A percentile compares a stretch with the other conserved stretches of the same genome.
phyloP scores from a whole-genome alignment of 2,329 filamentous ascomycete genomes.

The Pyricularia pennisetigena region DNA sequence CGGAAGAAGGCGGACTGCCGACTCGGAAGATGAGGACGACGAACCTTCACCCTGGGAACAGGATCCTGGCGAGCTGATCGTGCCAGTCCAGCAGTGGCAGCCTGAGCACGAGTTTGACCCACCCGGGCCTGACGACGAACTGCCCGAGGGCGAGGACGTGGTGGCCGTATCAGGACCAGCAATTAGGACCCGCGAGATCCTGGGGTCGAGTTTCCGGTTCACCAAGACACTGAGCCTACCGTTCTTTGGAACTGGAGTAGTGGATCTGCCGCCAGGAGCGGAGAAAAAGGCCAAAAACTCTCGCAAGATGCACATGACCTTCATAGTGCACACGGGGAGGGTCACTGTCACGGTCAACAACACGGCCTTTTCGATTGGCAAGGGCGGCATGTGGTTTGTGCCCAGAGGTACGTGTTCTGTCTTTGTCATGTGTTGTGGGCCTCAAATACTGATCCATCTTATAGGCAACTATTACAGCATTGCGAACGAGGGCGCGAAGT shows the following conservation, averaged over 20 bases:
- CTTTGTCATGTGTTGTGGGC: slow-evolving; percentile 6
- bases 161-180: slow-evolving; percentile 46
- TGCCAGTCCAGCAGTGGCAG: slow-evolving; percentile 56
- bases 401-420: slow-evolving; percentile 64
- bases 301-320: slow-evolving; percentile 93
- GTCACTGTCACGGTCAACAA: slow-evolving; percentile 72
- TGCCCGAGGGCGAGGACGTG: slow-evolving; percentile 43
- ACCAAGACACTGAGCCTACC: slow-evolving; percentile 76
- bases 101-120: slow-evolving; percentile 43
- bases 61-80: slow-evolving; percentile 52
- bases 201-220: slow-evolving; percentile 69
- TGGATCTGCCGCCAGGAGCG: slow-evolving; percentile 75
- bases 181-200: slow-evolving; percentile 48
- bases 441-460: slow-evolving; percentile 1
- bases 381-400: slow-evolving; percentile 88
- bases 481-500: slow-evolving; percentile 62
- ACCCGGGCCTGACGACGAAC: slow-evolving; percentile 43
- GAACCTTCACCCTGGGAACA: slow-evolving; percentile 62
- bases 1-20: slow-evolving; percentile 5
- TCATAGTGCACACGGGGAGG: slow-evolving; percentile 78
- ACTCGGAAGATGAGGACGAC: slow-evolving; percentile 32
- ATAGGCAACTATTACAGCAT: slow-evolving; percentile 92
- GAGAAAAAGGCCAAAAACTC: slow-evolving; percentile 88
- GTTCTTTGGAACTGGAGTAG: slow-evolving; percentile 83
- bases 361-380: slow-evolving; percentile 70